Evolutionary conservation across 129 eudicot species (phyloP), one percentile per base, ranked within the genome.

Genomic region (Solidago caesia): DNA sequence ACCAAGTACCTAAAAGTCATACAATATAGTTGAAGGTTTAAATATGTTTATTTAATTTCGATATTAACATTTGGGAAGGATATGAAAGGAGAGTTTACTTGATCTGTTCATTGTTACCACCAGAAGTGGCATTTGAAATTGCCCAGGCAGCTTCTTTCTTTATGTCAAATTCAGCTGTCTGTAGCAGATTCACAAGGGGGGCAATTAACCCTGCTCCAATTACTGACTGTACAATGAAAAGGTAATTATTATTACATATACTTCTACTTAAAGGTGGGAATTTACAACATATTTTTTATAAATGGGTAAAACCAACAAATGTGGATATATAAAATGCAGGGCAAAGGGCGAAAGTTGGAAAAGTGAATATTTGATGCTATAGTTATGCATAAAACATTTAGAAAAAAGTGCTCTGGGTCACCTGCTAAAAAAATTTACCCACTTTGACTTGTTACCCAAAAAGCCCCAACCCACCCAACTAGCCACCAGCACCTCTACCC

Each of bases 61-160:
- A 63, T 13, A 12, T 39, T 12, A 63, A 63, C 3, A 3, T 41
- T 63, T 14, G 15, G 26, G 5, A 43, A 65, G 12, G 27, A n/a
- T 16, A 43, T 25, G 21, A 8, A 42, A 33, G 27, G 64, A 63
- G 44, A 29, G 6, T 57, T 16, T 64, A 87, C 96, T 87, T 75
- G 29, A 90, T 90, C 66, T 90, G 96, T n/a, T 87, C 96, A 72
- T 77, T 84, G 44, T 82, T 75, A 64, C 96, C 96, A 21, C 93
- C 92, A 44, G 93, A 85, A 21, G 96, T 87, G 7, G 93, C 96
- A 48, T 90, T 90, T 58, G 96, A 90, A 44, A 85, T 75, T 5
- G 88, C 92, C 96, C 90, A 90, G 6, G 96, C 92, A 84, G 92
- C 96, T 63, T 89, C 92, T 70, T 89, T 87, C 81, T 89, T 89